Evolutionary conservation across 2,329 filamentous ascomycete genomes (phyloP).

Genomic region (Periglandula ipomoeae): DNA sequence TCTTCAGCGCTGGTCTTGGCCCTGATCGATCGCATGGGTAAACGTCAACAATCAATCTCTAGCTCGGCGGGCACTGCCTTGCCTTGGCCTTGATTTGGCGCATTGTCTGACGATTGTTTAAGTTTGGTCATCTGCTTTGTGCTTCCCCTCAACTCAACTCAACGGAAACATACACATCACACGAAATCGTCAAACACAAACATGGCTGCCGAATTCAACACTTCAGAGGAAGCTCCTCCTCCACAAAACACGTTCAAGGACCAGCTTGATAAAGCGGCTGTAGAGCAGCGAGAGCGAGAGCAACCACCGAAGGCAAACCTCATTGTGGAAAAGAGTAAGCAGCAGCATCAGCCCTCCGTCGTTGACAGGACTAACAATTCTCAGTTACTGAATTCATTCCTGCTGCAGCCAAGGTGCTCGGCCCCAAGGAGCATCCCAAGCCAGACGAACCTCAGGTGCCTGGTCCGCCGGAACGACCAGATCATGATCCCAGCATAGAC

Average conservation of each 20-base stretch:
- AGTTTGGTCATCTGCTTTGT: no score
- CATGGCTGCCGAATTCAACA: slow-evolving; percentile 8
- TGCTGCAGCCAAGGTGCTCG: slow-evolving; percentile 31
- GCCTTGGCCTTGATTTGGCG: no score
- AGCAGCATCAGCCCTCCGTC: no score
- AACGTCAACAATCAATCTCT: no score
- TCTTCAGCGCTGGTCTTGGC: not conserved
- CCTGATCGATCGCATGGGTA: not conserved
- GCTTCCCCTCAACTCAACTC: not conserved
- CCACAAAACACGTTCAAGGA: slow-evolving; percentile 32
- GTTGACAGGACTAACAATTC: not conserved
- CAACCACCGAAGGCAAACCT: slow-evolving; percentile 21
- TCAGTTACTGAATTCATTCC: slow-evolving; percentile 37
- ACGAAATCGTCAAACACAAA: not conserved
- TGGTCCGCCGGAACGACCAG: slow-evolving; percentile 33
- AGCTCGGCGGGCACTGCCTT: no score
- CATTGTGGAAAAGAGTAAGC: slow-evolving; percentile 35
- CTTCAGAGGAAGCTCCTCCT: not conserved
- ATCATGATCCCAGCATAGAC: slow-evolving; percentile 41
- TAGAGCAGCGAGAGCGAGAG: slow-evolving; percentile 20
- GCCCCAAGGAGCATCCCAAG: slow-evolving; percentile 19
- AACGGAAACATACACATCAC: not conserved
- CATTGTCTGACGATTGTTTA: no score
- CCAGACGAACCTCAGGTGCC: slow-evolving; percentile 13
- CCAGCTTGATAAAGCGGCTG: slow-evolving; percentile 33